Percentiles rank a stretch among this genome's conserved stretches.
phyloP scores from a whole-genome alignment of 2,329 filamentous ascomycete species.

The Shiraia sp. region DNA sequence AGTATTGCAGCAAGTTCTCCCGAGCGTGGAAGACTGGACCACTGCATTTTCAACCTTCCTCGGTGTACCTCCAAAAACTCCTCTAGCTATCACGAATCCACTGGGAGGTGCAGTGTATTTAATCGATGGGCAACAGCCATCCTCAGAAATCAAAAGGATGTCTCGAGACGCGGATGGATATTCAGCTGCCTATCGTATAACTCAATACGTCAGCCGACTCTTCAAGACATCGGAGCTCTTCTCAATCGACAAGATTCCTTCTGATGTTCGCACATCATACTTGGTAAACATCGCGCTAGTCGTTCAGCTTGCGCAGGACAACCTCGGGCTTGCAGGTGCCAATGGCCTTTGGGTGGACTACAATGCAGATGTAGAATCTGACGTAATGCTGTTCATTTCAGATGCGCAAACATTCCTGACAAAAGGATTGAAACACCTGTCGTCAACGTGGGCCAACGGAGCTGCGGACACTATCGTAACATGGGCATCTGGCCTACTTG shows the following conservation, averaged over 20 bases:
- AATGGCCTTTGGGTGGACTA: conserved; percentile 58
- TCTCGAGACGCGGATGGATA: conserved; percentile 69
- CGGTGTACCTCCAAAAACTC: conserved; percentile 57
- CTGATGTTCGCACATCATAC: conserved; percentile 29
- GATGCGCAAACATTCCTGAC: conserved; percentile 55
- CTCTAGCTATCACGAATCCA: conserved; percentile 73
- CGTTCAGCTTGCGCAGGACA: conserved; percentile 62
- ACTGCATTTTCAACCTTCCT: conserved; percentile 63
- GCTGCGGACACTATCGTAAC: conserved; percentile 25
- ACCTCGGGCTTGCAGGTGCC: conserved; percentile 59
- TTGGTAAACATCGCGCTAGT: conserved; percentile 59
- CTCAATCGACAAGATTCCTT: conserved; percentile 40
- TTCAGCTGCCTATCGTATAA: conserved; percentile 75
- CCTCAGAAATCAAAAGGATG: conserved; percentile 33
- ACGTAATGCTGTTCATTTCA: conserved; percentile 57
- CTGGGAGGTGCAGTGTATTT: conserved; percentile 73
- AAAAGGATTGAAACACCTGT: conserved; percentile 43
- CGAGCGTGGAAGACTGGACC: conserved; percentile 67
- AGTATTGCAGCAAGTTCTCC: conserved; percentile 59
- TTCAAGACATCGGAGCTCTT: conserved; percentile 50
- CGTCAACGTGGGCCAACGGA: conserved; percentile 14
- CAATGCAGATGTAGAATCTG: conserved; percentile 54
- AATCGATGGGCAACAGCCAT: conserved; percentile 44
- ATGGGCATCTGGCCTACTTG: conserved; percentile 30
- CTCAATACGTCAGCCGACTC: conserved; percentile 68